Base-by-base conservation (phyloP, 306 rosid species). In the Medicago lupulina region DNA sequence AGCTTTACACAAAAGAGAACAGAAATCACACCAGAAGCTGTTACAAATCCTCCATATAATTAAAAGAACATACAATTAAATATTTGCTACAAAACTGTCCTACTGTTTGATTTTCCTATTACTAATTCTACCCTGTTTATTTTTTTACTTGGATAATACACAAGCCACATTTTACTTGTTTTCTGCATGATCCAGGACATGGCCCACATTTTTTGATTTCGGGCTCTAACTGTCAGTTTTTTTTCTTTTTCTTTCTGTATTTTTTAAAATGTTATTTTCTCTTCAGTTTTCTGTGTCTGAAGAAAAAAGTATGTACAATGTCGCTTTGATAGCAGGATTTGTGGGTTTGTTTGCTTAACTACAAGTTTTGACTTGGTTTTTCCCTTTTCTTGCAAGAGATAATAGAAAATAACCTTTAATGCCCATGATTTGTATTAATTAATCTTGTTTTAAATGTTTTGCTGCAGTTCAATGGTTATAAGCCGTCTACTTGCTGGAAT, bases 401-500 rank as follows among this genome's bases (percentile, higher is more conserved):
- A 60, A 39, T 51, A 64, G 59, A 65, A 34, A 70, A 79, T 53
- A 69, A 71, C 50, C 16, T 49, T 38, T 10, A n/a, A 31, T 61
- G 21, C 60, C 44, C 70, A 57, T 83, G 46, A 12, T 47, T 17
- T 58, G 43, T 81, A 50, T 68, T 43, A 41, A 51, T 74, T 23
- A 23, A 23, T 23, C 40, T 62, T 51, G 58, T 49, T 51, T 51
- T 72, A 9, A 67, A 73, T 76, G 18, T 14, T 73, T 62, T 65
- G 71, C 53, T 83, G 51, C 85, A 95, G 98, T 90, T 92, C 81
- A 84, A 85, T 71, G 97, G 92, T 76, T 66, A 82, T 82, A 90
- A 96, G 49, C 97, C 98, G 34, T 87, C 97, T 46, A 80, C 88
- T 80, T 95, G 98, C 90, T 95, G 98, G 98, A 83, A 82, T 77